Conservation (phyloP, 768 basidiomycete genomes). For the Lactarius deliciosus region DNA sequence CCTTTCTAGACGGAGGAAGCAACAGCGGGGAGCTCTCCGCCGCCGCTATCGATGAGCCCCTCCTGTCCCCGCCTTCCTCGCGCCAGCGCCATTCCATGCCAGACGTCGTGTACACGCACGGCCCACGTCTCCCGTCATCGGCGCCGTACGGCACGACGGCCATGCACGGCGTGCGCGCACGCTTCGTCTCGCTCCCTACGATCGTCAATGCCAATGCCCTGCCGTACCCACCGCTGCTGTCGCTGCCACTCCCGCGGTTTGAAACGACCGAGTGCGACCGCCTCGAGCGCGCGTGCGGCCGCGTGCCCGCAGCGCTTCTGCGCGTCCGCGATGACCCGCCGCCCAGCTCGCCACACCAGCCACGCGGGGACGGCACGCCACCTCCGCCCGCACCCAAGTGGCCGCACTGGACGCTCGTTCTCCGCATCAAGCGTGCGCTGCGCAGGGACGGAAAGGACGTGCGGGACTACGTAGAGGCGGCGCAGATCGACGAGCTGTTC, state of each 20-base stretch:
- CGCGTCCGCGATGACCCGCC: constrained; percentile 17
- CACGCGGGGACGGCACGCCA: constrained; percentile 11
- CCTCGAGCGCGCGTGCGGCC: constrained; percentile 25
- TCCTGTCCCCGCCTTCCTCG: neutral
- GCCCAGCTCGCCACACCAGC: constrained; percentile 24
- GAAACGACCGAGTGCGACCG: constrained; percentile 22
- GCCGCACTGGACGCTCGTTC: constrained; percentile 18
- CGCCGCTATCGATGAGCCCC: neutral
- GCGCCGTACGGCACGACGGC: neutral
- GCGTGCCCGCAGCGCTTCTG: constrained; percentile 5
- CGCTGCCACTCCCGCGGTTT: constrained; percentile 2
- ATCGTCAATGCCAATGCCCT: neutral
- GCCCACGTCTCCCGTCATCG: constrained; percentile 16
- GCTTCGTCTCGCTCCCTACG: constrained; percentile 22
- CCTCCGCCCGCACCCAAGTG: constrained; percentile 25
- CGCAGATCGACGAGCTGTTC: constrained; percentile 20
- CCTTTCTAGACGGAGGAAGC: neutral
- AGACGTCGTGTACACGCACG: constrained; percentile 13
- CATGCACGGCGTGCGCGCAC: constrained; percentile 14
- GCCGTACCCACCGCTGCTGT: neutral
- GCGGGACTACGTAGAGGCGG: constrained; percentile 24
- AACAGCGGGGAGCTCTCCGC: neutral
- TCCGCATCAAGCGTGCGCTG: constrained; percentile 25
- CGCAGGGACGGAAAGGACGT: constrained; percentile 23
- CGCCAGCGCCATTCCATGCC: constrained; percentile 17